Evolutionary conservation across 805 yeast species (phyloP), one percentile per base, ranked within the genome.

Genomic region (Henningerozyma blattae): DNA sequence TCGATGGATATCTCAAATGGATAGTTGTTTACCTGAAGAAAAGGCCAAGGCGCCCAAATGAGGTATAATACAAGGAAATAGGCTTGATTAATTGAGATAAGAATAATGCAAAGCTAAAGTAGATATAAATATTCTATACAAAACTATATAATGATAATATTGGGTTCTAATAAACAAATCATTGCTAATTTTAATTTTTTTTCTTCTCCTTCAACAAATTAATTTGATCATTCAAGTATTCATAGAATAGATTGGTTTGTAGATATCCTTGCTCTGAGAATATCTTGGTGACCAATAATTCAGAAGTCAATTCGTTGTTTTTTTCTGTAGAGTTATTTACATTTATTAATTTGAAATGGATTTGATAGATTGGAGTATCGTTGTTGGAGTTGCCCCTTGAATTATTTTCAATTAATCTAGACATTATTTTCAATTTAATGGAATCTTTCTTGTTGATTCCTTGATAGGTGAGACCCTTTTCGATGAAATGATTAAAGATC

Each of bases 1-100:
- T 1, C 48, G 95, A 31, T 52, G 59, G 37, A 38, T 72, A 8
- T 70, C 87, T 5, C 84, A 86, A 2, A 76, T 87, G 52, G 95
- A 86, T 53, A 50, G 52, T 13, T 52, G 58, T 34, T 31, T 54
- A n/a, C 59, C 59, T 3, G 34, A 37, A 9, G 51, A 50, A 32
- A 35, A 27, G 16, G 8, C 12, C 8, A 13, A n/a, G n/a, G 18
- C 20, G 25, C 16, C 18, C 12, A 10, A 33, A 16, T 8, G n/a
- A 27, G 4, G 16, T 32, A 22, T 14, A 22, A 16, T 19, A 26
- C 5, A 20, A 20, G 10, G 7, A 8, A 8, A 20, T 8, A 20
- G 10, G 7, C 10, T 20, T 8, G 10, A 20, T 20, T 8, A 20
- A 8, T 20, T 20, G 10, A 8, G 10, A 8, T 8, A 8, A 20